A percentile compares a stretch with the other conserved stretches of the same genome.
These are phyloP conservation scores for Boletus subparvulus DNA, from an alignment of 768 basidiomycete species.

Conservation along the genomic window DNA sequence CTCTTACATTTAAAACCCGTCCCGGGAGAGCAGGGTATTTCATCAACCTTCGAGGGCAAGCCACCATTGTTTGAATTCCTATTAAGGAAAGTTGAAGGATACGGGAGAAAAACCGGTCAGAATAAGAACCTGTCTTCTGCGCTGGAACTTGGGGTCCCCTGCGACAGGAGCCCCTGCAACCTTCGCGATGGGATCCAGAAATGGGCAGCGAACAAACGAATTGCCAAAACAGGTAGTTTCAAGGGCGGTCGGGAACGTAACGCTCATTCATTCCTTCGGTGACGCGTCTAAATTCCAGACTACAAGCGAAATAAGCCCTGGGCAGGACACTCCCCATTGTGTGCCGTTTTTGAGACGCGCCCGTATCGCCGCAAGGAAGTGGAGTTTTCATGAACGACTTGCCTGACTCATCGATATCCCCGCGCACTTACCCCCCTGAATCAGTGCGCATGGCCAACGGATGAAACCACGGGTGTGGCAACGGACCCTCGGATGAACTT, in stretches of 20 bases:
- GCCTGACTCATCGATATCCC: conserved; percentile 16
- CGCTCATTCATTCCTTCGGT: conserved; percentile 27
- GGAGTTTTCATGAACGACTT: conserved; percentile 15
- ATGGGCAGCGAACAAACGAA: conserved; percentile 37
- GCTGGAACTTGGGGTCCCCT: conserved; percentile 34
- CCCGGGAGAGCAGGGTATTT: conserved; percentile 20
- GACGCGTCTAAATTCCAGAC: conserved; percentile 31
- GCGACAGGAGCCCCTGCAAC: conserved; percentile 24
- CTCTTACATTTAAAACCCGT: conserved; percentile 27
- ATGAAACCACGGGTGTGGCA: conserved; percentile 25
- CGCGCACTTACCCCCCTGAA: conserved; percentile 14
- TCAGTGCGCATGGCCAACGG: conserved; percentile 5
- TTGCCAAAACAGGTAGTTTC: conserved; percentile 38
- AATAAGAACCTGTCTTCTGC: conserved; percentile 34
- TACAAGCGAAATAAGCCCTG: conserved; percentile 30
- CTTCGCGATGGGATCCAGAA: conserved; percentile 32
- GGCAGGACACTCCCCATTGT: conserved; percentile 25
- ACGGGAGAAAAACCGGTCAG: conserved; percentile 29
- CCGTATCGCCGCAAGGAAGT: conserved; percentile 16
- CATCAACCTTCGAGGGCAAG: conserved; percentile 20
- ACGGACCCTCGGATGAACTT: conserved; percentile 17
- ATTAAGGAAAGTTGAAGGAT: conserved; percentile 34
- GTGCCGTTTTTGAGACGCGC: conserved; percentile 11
- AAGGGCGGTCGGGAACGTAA: conserved; percentile 37
- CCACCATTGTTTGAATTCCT: conserved; percentile 35